A percentile compares a stretch with the other conserved stretches of the same genome.
These are phyloP conservation scores for Phlyctochytrium planicorne DNA, from an alignment of 192 early-diverging fungal species.

Conservation along the genomic window DNA sequence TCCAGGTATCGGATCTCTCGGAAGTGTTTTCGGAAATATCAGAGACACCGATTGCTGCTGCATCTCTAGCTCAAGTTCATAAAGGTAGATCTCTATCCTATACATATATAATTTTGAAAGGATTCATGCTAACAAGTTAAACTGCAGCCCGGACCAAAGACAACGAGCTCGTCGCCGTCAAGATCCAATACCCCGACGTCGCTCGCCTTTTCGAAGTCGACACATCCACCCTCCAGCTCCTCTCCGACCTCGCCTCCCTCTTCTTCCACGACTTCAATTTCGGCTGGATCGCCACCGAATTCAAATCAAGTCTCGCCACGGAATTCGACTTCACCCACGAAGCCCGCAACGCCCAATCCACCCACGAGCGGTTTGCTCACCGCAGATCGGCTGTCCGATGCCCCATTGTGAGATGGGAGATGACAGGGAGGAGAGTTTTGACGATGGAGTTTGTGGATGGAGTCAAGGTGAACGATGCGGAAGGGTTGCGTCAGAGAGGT, in stretches of 20 bases:
- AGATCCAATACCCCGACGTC: constrained; percentile 81
- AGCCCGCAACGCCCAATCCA: constrained; percentile 61
- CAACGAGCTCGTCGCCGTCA: constrained; percentile 65
- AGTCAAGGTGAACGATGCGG: constrained; percentile 59
- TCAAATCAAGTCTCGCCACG: constrained; percentile 58
- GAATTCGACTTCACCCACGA: constrained; percentile 81
- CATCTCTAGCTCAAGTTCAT: constrained; percentile 82
- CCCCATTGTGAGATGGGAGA: constrained; percentile 63
- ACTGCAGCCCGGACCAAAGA: constrained; percentile 48
- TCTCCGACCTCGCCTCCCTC: constrained; percentile 56
- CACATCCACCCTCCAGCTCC: constrained; percentile 52
- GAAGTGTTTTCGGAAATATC: constrained; percentile 63
- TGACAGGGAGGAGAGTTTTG: constrained; percentile 60
- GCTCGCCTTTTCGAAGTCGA: constrained; percentile 73
- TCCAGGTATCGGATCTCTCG: constrained; percentile 30
- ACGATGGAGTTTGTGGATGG: constrained; percentile 78
- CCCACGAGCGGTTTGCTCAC: constrained; percentile 32
- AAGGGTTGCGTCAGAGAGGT: constrained; percentile 30
- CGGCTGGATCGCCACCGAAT: constrained; percentile 64
- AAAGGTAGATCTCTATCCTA: no score
- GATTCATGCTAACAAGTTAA: no score
- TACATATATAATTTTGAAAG: no score
- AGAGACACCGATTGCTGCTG: constrained; percentile 64
- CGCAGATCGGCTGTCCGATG: constrained; percentile 57
- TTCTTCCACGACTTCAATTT: constrained; percentile 67